Evolutionary conservation across 768 basidiomycete genomes (phyloP).

Genomic region (Antrodiella citrinella): DNA sequence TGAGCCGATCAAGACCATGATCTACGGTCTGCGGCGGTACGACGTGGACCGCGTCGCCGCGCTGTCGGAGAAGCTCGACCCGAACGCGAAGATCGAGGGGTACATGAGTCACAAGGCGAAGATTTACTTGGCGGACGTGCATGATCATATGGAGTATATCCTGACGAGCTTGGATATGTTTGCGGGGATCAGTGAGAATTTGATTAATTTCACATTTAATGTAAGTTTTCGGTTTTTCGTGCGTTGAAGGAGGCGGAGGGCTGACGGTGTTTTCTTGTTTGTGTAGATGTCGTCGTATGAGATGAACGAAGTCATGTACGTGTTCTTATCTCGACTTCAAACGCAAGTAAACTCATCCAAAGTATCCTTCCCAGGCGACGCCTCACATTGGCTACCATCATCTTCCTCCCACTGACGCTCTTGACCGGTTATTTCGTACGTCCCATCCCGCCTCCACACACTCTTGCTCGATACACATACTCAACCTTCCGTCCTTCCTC

Average conservation of each 20-base stretch:
- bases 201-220: constrained; percentile 72
- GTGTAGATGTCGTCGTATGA: constrained; percentile 61
- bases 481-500: no score
- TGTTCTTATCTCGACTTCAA: constrained; percentile 7
- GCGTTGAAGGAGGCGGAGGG: no score
- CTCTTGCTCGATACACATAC: neutral
- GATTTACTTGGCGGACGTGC: constrained; percentile 69
- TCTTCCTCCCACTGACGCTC: constrained; percentile 62
- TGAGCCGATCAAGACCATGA: constrained; percentile 60
- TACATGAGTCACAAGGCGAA: constrained; percentile 65
- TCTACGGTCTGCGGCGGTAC: constrained; percentile 62
- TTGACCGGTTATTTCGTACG: constrained; percentile 67
- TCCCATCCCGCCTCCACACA: constrained; percentile 8
- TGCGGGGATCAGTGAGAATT: constrained; percentile 57
- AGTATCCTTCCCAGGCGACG: constrained; percentile 47
- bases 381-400: constrained; percentile 60
- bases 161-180: constrained; percentile 68
- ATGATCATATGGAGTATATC: constrained; percentile 72
- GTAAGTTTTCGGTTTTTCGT: constrained; percentile 26
- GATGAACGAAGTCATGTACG: constrained; percentile 68
- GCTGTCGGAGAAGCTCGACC: constrained; percentile 31
- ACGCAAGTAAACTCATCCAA: no score
- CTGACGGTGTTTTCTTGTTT: neutral
- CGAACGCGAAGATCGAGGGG: constrained; percentile 35
- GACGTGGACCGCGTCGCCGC: constrained; percentile 62